Evolutionary conservation across 2,329 filamentous ascomycete genomes (phyloP).

Genomic region (Chlorencoelia australis): DNA sequence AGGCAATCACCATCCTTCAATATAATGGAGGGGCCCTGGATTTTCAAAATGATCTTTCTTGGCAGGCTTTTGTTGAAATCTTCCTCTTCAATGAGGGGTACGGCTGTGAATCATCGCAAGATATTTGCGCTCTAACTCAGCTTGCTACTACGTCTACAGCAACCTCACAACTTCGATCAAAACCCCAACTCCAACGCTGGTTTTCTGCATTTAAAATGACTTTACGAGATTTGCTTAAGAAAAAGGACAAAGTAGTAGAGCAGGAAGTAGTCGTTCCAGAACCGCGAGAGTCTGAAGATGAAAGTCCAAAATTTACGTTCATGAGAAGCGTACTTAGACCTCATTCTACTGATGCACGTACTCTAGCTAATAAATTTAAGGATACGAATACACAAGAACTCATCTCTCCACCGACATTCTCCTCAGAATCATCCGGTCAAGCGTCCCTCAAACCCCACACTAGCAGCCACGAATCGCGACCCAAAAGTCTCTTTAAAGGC

Average conservation of each 20-base stretch:
- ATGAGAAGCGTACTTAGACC: slow-evolving; percentile 50
- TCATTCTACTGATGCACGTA: too few relatives aligned
- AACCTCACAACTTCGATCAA: too few relatives aligned
- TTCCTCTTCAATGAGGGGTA: too few relatives aligned
- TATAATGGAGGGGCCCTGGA: too few relatives aligned
- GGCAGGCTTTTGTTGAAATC: too few relatives aligned
- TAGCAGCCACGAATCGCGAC: slow-evolving; percentile 18
- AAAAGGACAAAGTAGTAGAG: slow-evolving; percentile 44
- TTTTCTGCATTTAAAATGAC: slow-evolving; percentile 36
- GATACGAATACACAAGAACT: slow-evolving; percentile 74
- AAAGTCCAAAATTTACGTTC: slow-evolving; percentile 56
- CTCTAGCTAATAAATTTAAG: slow-evolving; percentile 6
- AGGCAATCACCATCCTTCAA: too few relatives aligned
- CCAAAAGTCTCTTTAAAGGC: slow-evolving; percentile 26
- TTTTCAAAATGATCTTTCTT: too few relatives aligned
- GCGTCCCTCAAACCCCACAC: slow-evolving; percentile 10
- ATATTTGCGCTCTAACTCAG: too few relatives aligned
- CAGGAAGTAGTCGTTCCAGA: slow-evolving; percentile 24
- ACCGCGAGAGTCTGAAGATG: slow-evolving; percentile 17
- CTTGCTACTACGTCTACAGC: too few relatives aligned
- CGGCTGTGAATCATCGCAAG: too few relatives aligned
- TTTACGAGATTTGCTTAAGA: slow-evolving; percentile 50
- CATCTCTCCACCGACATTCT: slow-evolving; percentile 56
- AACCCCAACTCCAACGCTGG: background rate
- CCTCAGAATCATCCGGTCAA: slow-evolving; percentile 24